A percentile compares a stretch with the other conserved stretches of the same genome.
Conservation (phyloP, 2,329 filamentous ascomycete genomes). For the Fusarium keratoplasticum region DNA sequence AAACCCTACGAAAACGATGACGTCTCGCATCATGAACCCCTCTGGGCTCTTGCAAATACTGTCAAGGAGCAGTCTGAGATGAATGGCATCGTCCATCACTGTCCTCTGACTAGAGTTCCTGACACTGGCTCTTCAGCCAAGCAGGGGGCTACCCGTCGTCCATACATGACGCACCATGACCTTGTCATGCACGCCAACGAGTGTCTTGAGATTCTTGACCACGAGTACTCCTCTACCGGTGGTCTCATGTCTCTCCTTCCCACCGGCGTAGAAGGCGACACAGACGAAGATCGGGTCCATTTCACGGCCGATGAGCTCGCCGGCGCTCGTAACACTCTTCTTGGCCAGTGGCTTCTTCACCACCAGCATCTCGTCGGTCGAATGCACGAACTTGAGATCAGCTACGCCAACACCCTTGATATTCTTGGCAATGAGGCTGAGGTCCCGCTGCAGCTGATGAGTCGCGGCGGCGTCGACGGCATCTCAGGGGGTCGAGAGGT, state of each 20-base stretch:
- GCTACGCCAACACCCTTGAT: slow-evolving; percentile 63
- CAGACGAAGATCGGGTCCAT: slow-evolving; percentile 42
- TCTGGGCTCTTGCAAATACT: slow-evolving; percentile 60
- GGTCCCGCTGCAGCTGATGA: slow-evolving; percentile 64
- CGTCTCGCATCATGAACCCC: slow-evolving; percentile 58
- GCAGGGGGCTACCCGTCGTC: slow-evolving; percentile 40
- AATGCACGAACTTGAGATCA: slow-evolving; percentile 68
- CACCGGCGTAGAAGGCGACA: slow-evolving; percentile 43
- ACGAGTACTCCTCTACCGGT: slow-evolving; percentile 67
- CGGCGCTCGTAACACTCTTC: slow-evolving; percentile 61
- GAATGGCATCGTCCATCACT: slow-evolving; percentile 57
- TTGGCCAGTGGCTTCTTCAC: slow-evolving; percentile 69
- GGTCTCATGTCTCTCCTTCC: slow-evolving; percentile 68
- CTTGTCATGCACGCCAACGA: slow-evolving; percentile 69
- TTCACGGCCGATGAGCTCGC: slow-evolving; percentile 49
- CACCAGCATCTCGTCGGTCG: slow-evolving; percentile 65
- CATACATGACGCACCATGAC: slow-evolving; percentile 60
- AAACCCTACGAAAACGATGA: slow-evolving; percentile 62
- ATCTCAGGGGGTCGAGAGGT: slow-evolving; percentile 63
- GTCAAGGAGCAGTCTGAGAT: slow-evolving; percentile 57
- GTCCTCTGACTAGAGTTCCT: slow-evolving; percentile 53
- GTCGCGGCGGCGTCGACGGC: slow-evolving; percentile 62
- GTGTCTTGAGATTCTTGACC: slow-evolving; percentile 69
- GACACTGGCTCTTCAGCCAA: slow-evolving; percentile 34
- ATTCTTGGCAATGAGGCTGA: slow-evolving; percentile 61